Percentiles rank a stretch among this genome's conserved stretches.
These are phyloP conservation scores for Trametes cubensis DNA, from an alignment of 768 basidiomycete species.

Conservation along the genomic window DNA sequence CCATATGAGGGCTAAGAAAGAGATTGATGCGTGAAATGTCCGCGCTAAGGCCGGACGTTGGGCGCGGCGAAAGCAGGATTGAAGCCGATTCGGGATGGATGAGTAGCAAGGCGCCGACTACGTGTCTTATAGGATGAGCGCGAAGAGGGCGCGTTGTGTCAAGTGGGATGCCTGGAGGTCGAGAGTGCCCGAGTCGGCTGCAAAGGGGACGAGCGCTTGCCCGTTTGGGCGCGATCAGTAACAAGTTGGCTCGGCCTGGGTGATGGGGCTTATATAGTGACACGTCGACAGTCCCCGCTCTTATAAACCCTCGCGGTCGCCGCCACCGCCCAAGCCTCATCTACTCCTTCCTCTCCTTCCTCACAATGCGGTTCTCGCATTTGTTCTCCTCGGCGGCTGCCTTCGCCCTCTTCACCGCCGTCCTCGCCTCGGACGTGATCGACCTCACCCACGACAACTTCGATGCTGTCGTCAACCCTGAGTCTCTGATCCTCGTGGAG, in stretches of 20 bases:
- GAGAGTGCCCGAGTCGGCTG: neutral
- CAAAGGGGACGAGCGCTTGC: slow-evolving; percentile 1
- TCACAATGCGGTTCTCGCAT: slow-evolving; percentile 65
- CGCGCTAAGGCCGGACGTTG: slow-evolving; percentile 16
- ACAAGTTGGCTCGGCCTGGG: slow-evolving; percentile 11
- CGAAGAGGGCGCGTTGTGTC: neutral
- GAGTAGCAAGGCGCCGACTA: neutral
- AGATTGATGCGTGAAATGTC: slow-evolving; percentile 21
- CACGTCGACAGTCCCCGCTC: slow-evolving; percentile 44
- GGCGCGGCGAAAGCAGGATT: neutral
- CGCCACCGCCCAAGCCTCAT: slow-evolving; percentile 16
- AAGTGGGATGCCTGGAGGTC: neutral
- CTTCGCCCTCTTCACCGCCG: slow-evolving; percentile 56
- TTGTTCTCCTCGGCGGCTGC: slow-evolving; percentile 53
- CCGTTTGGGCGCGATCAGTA: slow-evolving; percentile 6
- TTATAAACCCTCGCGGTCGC: slow-evolving; percentile 30
- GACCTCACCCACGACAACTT: slow-evolving; percentile 73
- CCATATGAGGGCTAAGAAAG: slow-evolving; percentile 1
- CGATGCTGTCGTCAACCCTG: slow-evolving; percentile 61
- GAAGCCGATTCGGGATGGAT: neutral
- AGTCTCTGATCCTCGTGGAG: slow-evolving; percentile 85
- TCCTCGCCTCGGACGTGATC: slow-evolving; percentile 77
- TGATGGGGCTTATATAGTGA: slow-evolving; percentile 37
- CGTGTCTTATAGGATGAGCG: neutral
- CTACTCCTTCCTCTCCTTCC: slow-evolving; percentile 24